Evolutionary conservation across 164 flowering plant species (phyloP).

Genomic region (Cinnamomum chago): DNA sequence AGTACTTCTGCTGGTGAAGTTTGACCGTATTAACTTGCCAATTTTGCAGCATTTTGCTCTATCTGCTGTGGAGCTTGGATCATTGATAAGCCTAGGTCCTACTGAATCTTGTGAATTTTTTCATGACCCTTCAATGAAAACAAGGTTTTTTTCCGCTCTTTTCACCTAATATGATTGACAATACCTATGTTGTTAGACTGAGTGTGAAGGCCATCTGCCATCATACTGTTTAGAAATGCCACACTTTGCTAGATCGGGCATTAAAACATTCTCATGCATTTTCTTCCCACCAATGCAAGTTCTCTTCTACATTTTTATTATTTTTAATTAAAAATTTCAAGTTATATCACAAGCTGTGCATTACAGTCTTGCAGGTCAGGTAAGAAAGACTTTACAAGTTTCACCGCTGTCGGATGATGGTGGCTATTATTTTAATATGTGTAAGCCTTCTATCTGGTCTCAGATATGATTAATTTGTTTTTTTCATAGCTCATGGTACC

Average conservation of each 20-base stretch:
- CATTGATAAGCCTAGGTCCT: constrained; percentile 67
- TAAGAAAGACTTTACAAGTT: constrained; percentile 66
- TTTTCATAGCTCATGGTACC: background rate
- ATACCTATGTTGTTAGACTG: background rate
- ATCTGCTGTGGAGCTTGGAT: constrained; percentile 79
- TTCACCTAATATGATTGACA: background rate
- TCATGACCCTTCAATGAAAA: constrained; percentile 80
- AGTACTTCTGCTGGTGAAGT: background rate
- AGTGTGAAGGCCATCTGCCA: background rate
- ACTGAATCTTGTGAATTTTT: constrained; percentile 74
- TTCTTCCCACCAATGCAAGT: background rate
- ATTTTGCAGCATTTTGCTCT: constrained; percentile 66
- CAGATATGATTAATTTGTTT: background rate
- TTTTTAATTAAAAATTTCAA: background rate
- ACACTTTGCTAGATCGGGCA: background rate
- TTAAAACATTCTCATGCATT: background rate
- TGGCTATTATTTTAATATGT: constrained; percentile 60
- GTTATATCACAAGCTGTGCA: constrained; percentile 4
- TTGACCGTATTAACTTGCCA: constrained; percentile 14
- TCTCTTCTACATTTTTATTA: background rate
- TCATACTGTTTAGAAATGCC: background rate
- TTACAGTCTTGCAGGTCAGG: constrained; percentile 85
- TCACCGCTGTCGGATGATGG: constrained; percentile 52
- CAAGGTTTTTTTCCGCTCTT: constrained; percentile 41
- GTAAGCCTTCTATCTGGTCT: constrained; percentile 38